Base-by-base conservation (phyloP, 2,329 filamentous ascomycete species). In the Sphaerulina populicola region DNA sequence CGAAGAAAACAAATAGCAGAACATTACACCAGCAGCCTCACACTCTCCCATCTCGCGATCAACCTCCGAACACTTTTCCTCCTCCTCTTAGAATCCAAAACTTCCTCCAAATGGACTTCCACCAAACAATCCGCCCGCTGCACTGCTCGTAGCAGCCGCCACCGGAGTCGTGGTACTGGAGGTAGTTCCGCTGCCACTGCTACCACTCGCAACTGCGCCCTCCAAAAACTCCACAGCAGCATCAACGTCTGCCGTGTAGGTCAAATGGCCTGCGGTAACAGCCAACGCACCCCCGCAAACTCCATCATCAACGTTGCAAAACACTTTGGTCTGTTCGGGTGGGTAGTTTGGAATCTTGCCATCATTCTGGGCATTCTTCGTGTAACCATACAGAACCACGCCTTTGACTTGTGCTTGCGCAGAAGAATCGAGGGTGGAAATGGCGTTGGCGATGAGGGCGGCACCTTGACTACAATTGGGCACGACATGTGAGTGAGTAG, bases 381-480 rank as follows among this genome's bases (percentile, higher is more conserved):
- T 71, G 59, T 72, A 68, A 10, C 70, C 69, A 43, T 69, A 72
- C 12, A 70, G 60, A 23, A 70, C 68, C 2, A 68, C 60, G 11
- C 69, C 69, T n/a, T 65, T 65, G 49, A 71, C 60, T 27, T 62
- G 60, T 27, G 60, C 46, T 21, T 49, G 38, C 15, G 69, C 59
- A 1, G 55, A 52, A 11, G 57, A 29, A 11, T 57, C 56, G 6
- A 68, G 60, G 8, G 60, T 57, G 14, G 62, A 55, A 42, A 71
- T 61, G 0, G 69, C 61, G 10, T 60, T 63, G 2, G 67, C 66
- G 27, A 69, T 69, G 31, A 71, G 59, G 10, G 69, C 69, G 4
- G 67, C 63, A 36, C 70, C 69, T 62, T 72, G 70, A 41, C 65
- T 69, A 41, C n/a, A 43, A 35, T 42, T 18, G 6, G 3, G 21